Evolutionary conservation across 352 stramenopile genomes (phyloP), one percentile per base, ranked within the genome.

Genomic region (Phytopythium delawarense): DNA sequence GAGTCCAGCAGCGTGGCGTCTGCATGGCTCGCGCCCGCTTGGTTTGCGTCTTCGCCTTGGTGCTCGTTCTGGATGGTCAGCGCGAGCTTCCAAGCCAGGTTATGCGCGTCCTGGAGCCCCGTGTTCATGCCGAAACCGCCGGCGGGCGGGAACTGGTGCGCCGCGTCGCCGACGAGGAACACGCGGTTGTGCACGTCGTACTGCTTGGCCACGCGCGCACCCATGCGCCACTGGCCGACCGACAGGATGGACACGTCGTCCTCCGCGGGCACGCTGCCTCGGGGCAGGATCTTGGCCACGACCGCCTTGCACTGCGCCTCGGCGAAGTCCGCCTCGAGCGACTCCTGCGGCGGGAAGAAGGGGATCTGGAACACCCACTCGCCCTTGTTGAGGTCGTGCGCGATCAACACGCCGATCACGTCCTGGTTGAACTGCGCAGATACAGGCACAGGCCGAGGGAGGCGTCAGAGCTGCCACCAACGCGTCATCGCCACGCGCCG

Each of bases 101-200:
- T 98, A 73, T 97, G 90, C 1, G 87, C 82, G 60, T 98, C 92
- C 64, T 97, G 88, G 32, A 98, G 70, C 44, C 92, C 93, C 1
- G 89, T 97, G 72, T 98, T 98, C 77, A 98, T 93, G 57, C 93
- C 93, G 46, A 98, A 94, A 5, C 93, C 93, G 34, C 93, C 93
- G 20, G 92, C 90, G 0, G 93, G 93, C 9, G 93, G 92, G 53
- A 98, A 97, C 64, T 97, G 87, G 57, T 98, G 93, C 11, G 92
- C 93, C 5, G 92, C 88, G 57, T 98, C 93, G 39, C 93, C 93
- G 1, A 92, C 88, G 53, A 98, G 78, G 65, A 98, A 97, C 13
- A 97, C 72, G 8, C 73, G 70, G 34, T 79, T 57, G 30, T 84
- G 66, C 18, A 49, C 62, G 71, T 91, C 70, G 68, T 97, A 98